A percentile compares a stretch with the other conserved stretches of the same genome.
phyloP scores from a whole-genome alignment of 164 flowering plant species.

The Kingdonia uniflora region DNA sequence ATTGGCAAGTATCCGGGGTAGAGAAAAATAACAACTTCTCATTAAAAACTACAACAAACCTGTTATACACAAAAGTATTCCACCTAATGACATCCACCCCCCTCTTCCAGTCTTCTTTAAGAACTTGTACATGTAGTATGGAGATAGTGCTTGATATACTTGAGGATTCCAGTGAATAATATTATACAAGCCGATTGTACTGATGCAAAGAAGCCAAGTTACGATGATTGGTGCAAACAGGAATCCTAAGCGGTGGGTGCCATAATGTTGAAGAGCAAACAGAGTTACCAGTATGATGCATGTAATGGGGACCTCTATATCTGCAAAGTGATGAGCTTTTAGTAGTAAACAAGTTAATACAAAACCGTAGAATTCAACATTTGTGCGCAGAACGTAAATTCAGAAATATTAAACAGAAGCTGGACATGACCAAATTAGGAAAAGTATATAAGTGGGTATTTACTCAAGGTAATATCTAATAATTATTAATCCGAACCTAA shows the following conservation, averaged over 20 bases:
- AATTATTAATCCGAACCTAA: too few relatives aligned
- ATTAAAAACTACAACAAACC: slow-evolving; percentile 23
- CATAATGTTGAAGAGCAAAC: slow-evolving; percentile 93
- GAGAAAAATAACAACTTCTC: background rate
- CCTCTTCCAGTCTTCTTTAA: slow-evolving; percentile 73
- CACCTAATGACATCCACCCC: slow-evolving; percentile 93
- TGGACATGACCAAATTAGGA: too few relatives aligned
- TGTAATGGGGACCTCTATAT: slow-evolving; percentile 80
- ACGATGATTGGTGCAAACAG: slow-evolving; percentile 83
- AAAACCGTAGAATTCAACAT: too few relatives aligned
- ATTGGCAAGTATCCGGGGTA: background rate
- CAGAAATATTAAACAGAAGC: too few relatives aligned
- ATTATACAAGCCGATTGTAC: slow-evolving; percentile 72
- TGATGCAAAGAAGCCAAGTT: slow-evolving; percentile 85
- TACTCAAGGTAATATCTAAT: too few relatives aligned
- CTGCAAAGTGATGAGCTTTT: slow-evolving; percentile 32
- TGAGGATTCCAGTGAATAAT: slow-evolving; percentile 84
- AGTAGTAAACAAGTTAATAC: background rate
- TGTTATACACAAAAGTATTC: slow-evolving; percentile 80
- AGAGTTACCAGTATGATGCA: slow-evolving; percentile 69
- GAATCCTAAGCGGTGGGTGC: slow-evolving; percentile 87
- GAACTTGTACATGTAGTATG: slow-evolving; percentile 77
- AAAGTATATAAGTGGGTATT: too few relatives aligned
- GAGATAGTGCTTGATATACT: slow-evolving; percentile 83
- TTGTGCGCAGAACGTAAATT: too few relatives aligned